Percentiles rank a stretch among this genome's conserved stretches.
Evolutionary conservation across 2,329 filamentous ascomycete genomes (phyloP).

Genomic region (Claviceps pazoutovae): DNA sequence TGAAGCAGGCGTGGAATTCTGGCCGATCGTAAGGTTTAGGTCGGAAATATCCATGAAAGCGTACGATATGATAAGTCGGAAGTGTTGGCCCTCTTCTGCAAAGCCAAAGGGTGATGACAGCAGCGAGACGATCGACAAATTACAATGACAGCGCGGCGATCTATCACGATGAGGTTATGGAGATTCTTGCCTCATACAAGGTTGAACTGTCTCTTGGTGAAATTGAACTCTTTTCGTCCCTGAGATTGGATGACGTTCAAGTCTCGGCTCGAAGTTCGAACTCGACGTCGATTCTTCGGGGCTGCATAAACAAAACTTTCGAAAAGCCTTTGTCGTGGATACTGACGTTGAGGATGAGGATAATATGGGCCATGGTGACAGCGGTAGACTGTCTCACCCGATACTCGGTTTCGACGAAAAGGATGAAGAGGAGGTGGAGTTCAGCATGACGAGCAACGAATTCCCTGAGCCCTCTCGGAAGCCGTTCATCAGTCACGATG

Average conservation of each 20-base stretch:
- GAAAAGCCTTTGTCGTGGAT: slow-evolving; percentile 13
- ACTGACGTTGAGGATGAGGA: slow-evolving; percentile 9
- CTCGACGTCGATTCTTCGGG: slow-evolving; percentile 3
- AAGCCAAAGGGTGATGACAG: background rate
- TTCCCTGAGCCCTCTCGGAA: background rate
- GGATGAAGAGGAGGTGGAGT: background rate
- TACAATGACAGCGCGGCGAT: background rate
- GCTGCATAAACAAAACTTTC: slow-evolving; percentile 12
- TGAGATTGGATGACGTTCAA: slow-evolving; percentile 4
- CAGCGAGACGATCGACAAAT: slow-evolving; percentile 19
- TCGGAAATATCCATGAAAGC: slow-evolving; percentile 7
- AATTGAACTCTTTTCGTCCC: slow-evolving; percentile 2
- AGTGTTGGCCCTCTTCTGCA: background rate
- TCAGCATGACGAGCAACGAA: background rate
- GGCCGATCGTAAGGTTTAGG: slow-evolving; percentile 20
- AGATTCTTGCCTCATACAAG: background rate
- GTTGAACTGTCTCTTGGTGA: background rate
- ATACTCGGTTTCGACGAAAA: slow-evolving; percentile 2
- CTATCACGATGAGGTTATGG: no score
- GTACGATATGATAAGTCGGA: slow-evolving; percentile 8
- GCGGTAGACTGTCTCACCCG: background rate
- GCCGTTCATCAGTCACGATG: slow-evolving; percentile 2
- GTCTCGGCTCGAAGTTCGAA: background rate
- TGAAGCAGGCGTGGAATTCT: slow-evolving; percentile 9
- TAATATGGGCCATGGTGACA: slow-evolving; percentile 14